Evolutionary conservation across 768 basidiomycete species (phyloP), one percentile per base, ranked within the genome.

Genomic region (Suillus clintonianus): DNA sequence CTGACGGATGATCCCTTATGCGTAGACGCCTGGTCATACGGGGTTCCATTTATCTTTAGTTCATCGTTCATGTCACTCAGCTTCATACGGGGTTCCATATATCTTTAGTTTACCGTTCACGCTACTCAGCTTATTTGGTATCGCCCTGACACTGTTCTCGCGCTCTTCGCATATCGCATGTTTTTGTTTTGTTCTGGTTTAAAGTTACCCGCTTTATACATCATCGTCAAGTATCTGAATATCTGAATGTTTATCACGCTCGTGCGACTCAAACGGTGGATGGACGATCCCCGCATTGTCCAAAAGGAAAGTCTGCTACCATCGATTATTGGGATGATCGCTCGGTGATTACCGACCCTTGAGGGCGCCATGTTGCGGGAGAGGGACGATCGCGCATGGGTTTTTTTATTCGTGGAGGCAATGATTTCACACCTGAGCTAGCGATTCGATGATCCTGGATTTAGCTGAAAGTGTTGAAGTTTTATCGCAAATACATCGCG

Each of bases 201-300:
- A 56, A 24, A n/a, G n/a, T n/a, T 41, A 57, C 39, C 24, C 37
- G 24, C 56, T 41, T 41, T 41, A 24, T 57, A 57, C 11, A 57
- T 57, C 24, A 57, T 17, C 19, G 56, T 57, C 56, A 57, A 42
- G 27, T 57, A 41, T 19, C 56, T 57, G 39, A 42, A 27, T 57
- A 41, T 30, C 56, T 57, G 39, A 42, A 27, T 6, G 1, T 57
- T 41, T 41, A 19, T 22, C 3, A 42, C 13, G n/a, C 9, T 17
- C 15, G 3, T 56, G 24, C 3, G 24, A 57, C 10, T 24, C 27
- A 30, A 39, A 41, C 1, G 6, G 22, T 30, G 39, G 37, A 41
- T 19, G 2, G 17, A 41, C 19, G 10, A 41, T 57, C 17, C 17
- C 11, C 17, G 24, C 24, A 2, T 39, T 6, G 15, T 11, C 51